Base-by-base conservation (phyloP, 305 asterid species). In the Solanum hybrid region DNA sequence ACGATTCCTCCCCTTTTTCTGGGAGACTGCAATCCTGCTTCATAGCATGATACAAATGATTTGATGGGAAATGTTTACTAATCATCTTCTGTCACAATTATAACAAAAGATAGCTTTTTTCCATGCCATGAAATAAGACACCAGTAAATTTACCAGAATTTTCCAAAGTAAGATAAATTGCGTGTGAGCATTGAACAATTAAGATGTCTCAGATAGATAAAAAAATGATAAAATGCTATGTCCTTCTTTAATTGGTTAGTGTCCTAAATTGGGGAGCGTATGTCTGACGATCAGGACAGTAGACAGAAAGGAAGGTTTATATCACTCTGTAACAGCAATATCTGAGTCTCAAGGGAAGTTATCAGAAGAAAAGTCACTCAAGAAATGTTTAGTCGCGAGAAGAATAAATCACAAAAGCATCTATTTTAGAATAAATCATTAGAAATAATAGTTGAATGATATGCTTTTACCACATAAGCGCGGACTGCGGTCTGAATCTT, bases 401-500 rank as follows among this genome's bases (percentile, higher is more conserved):
- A 17, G 88, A 51, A 84, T 6, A 10, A 20, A 51, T 51, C 2
- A 20, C 26, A 34, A 84, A 29, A 84, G 0, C 87, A 83, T 9
- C 38, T 45, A 45, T 83, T 13, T 13, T 41, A 41, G 61, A 41
- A 41, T 41, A 41, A n/a, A 6, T 24, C 15, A 41, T 82, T 26
- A 45, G 22, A 83, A 39, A 45, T 29, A 45, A 29, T 39, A 41
- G n/a, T 84, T 20, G 26, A 22, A 51, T 29, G 0, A 8, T 20
- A 84, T 51, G 76, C 9, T 57, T 17, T n/a, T 95, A 95, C 99
- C 96, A 84, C 73, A 78, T 95, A 87, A 83, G 97, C 97, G 24
- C 99, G 95, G 91, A 92, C 95, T 77, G 96, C 96, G 70, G 96
- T 94, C 93, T 98, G 99, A 93, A 98, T 97, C 94, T 89, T 93